A percentile compares a stretch with the other conserved stretches of the same genome.
phyloP scores from a whole-genome alignment of 805 yeast genomes.

The Lipomyces starkeyi region DNA sequence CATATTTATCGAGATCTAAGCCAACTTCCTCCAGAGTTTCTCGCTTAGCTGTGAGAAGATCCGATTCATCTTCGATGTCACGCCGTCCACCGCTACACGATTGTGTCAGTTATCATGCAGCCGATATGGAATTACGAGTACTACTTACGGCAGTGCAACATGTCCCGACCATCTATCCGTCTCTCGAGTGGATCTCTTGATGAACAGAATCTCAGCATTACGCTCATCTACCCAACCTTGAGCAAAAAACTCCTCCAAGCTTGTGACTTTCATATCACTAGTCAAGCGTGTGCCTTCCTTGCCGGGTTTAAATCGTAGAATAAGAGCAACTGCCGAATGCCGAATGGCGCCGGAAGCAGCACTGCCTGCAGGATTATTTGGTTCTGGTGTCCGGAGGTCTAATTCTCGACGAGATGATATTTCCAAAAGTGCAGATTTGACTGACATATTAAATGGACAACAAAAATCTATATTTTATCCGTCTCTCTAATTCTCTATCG shows the following conservation, averaged over 20 bases:
- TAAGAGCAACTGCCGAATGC: constrained; percentile 29
- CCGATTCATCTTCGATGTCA: constrained; percentile 46
- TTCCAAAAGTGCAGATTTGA: background rate
- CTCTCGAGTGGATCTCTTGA: constrained; percentile 47
- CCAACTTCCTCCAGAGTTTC: constrained; percentile 51
- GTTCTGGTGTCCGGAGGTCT: constrained; percentile 3
- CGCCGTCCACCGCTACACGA: constrained; percentile 46
- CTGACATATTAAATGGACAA: background rate
- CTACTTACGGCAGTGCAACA: constrained; percentile 47
- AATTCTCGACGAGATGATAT: background rate
- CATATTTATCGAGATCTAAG: constrained; percentile 44
- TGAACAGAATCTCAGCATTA: constrained; percentile 47
- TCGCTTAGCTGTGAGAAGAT: constrained; percentile 47
- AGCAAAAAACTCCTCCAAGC: background rate
- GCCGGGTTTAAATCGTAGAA: constrained; percentile 16
- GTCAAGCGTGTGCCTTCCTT: background rate
- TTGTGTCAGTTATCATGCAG: background rate
- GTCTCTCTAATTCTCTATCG: too few species aligned
- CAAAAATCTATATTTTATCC: too few species aligned
- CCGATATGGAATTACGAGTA: background rate
- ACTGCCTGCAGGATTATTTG: constrained; percentile 14
- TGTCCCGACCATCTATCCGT: constrained; percentile 52
- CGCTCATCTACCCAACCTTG: constrained; percentile 16
- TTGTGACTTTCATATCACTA: background rate
- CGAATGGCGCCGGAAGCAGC: constrained; percentile 16